Evolutionary conservation across 2,329 filamentous ascomycete species (phyloP), one percentile per base, ranked within the genome.

Genomic region (Hypoxylon sp.): DNA sequence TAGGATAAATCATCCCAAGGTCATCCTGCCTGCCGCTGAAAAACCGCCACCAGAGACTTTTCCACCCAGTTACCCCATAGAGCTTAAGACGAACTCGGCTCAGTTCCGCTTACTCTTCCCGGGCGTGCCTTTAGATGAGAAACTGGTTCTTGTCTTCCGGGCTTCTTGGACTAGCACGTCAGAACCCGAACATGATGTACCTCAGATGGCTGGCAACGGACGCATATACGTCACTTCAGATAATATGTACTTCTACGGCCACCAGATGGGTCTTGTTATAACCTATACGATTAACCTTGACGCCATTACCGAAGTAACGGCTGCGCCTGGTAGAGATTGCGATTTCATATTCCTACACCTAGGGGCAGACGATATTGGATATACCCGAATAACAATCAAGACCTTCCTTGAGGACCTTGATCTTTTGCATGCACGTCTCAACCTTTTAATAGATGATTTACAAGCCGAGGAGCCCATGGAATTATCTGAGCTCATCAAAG

Each of bases 91-190:
- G 3, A 95, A 99, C 68, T 91, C 97, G 66, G 89, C 91, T 2
- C 94, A 97, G 67, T 99, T 99, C 69, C 82, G 91, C 5, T 84
- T 97, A 45, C 77, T 99, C 0, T 99, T 99, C 71, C 92, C 93
- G 0, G 83, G 86, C 54, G 89, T 91, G 0, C 82, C 86, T 3
- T 76, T 83, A 20, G 83, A 89, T 12, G 91, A 97, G 65, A 91
- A 91, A 68, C 78, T 96, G 5, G 87, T 97, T 2, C 78, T 97
- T 38, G 94, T 99, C 2, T 97, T 97, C 74, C 84, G 92, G 34
- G 93, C 92, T 11, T 90, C 91, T 0, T 99, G 94, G 91, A 76
- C 74, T 30, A 83, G 80, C 57, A 76, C 78, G 12, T 71, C 75
- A 7, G 71, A 74, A 16, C 72, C 74, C 12, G 68, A 71, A n/a